A percentile compares a stretch with the other conserved stretches of the same genome.
These are phyloP conservation scores for Beta lomatogona DNA, from an alignment of 179 eudicot species.

Conservation along the genomic window DNA sequence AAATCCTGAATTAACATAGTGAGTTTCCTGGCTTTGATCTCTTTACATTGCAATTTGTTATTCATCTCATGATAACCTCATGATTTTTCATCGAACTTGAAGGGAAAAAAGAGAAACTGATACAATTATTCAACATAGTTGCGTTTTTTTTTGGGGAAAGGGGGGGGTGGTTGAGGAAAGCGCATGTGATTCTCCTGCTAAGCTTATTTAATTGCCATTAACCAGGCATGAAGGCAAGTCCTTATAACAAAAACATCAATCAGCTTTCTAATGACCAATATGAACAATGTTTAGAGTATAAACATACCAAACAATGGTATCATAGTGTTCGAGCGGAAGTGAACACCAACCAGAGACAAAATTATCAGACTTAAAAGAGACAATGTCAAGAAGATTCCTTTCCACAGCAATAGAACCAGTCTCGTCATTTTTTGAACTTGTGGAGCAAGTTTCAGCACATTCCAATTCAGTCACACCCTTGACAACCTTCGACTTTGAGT, in stretches of 20 bases:
- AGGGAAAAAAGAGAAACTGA: no score
- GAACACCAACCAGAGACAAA: slow-evolving; percentile 50
- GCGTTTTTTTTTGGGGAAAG: neutral
- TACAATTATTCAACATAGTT: neutral
- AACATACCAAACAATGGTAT: slow-evolving; percentile 84
- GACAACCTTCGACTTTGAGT: slow-evolving; percentile 32
- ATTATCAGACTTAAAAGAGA: slow-evolving; percentile 69
- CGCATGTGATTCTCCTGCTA: neutral
- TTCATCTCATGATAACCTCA: neutral
- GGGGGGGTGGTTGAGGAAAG: neutral
- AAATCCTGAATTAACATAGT: neutral
- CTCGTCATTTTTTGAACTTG: slow-evolving; percentile 24
- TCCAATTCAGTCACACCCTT: slow-evolving; percentile 31
- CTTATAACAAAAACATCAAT: neutral
- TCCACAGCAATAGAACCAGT: slow-evolving; percentile 22
- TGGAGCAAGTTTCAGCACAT: slow-evolving; percentile 33
- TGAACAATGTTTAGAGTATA: neutral
- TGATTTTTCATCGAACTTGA: neutral
- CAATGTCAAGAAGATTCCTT: slow-evolving; percentile 43
- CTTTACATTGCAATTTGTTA: neutral
- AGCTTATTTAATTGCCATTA: neutral
- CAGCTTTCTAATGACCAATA: neutral
- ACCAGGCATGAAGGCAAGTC: neutral
- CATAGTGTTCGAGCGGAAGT: slow-evolving; percentile 52
- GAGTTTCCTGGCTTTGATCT: neutral